Conservation (phyloP, 176 grass and related monocot species). For the Musa troglodytarum region DNA sequence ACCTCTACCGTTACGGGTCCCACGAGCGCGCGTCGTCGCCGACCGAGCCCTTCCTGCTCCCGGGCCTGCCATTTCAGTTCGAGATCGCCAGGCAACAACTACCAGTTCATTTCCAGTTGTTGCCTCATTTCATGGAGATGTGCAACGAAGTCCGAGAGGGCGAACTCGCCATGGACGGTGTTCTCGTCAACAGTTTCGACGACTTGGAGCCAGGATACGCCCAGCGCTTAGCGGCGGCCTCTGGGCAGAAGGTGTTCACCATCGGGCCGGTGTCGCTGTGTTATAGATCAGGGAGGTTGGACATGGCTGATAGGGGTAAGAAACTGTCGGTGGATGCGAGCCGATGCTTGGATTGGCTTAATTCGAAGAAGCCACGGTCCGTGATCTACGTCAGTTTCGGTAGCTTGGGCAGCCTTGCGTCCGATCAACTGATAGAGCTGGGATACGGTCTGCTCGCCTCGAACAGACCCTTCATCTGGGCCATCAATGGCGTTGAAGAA, state of each 20-base stretch:
- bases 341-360: conserved; percentile 51
- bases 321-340: conserved; percentile 20
- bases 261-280: conserved; percentile 50
- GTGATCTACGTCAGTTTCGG: conserved; percentile 80
- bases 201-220: conserved; percentile 56
- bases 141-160: conserved; percentile 24
- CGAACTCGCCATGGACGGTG: conserved; percentile 38
- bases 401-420: conserved; percentile 29
- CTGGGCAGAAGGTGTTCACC: conserved; percentile 30
- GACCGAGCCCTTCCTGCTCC: conserved; percentile 39
- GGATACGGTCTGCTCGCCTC: conserved; percentile 43
- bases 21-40: conserved; percentile 21
- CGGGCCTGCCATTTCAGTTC: conserved; percentile 29
- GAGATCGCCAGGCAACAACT: conserved; percentile 38
- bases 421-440: conserved; percentile 47
- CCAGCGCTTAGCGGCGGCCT: conserved; percentile 6
- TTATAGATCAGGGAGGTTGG: neutral
- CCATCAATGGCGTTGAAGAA: conserved; percentile 30
- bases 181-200: conserved; percentile 64
- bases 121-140: neutral
- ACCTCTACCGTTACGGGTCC: conserved; percentile 27
- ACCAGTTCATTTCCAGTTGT: conserved; percentile 21
- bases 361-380: conserved; percentile 30
- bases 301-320: conserved; percentile 19
- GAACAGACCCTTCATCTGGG: conserved; percentile 41